Base-by-base conservation (phyloP, 139 green algal genomes). In the Closterium sp. region DNA sequence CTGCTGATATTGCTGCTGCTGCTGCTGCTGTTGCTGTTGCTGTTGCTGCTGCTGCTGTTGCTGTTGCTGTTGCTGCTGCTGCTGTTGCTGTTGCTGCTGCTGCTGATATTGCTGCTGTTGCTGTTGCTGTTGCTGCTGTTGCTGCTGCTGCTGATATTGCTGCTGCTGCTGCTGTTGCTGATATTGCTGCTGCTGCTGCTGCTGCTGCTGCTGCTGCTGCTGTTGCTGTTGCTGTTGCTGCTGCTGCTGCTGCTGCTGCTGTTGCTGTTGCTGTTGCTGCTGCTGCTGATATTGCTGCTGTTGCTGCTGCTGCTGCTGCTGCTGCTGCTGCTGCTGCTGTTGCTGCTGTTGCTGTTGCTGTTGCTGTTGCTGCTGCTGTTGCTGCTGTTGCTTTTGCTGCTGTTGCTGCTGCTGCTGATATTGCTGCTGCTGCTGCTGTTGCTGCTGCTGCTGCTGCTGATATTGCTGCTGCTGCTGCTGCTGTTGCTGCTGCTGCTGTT, bases 11-110 rank as follows among this genome's bases (percentile, higher is more conserved):
- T 83, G 64, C 64, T 83, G 64, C 64, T 83, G 64, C 64, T 83
- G 64, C 64, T 83, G 64, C 64, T 83, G 64, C 64, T 83, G 64
- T 16, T 83, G 64, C 64, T 83, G 64, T 16, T 83, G 64, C 64
- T 83, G 64, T 19, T 28, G 16, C 81, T 85, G 81, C 81, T 28
- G 16, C 16, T 85, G 81, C 81, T 28, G 16, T 8, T 85, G 81
- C 76, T 25, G 10, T 0, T 85, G 76, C 81, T 85, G 16, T 19
- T 86, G 83, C 83, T 86, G 83, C 25, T 86, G 83, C 25, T 34
- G n/a, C 21, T 86, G 83, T 33, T 86, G 83, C 25, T 86, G 83
- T 33, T 86, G 83, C n/a, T 86, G 83, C 83, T 86, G 83, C n/a
- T 86, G 19, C 83, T 86, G 83, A 21, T 28, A 9, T 23, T 86